These are phyloP conservation scores for Fusarium sp. DNA, from an alignment of 2,329 filamentous ascomycete species.

Conservation along the genomic window DNA sequence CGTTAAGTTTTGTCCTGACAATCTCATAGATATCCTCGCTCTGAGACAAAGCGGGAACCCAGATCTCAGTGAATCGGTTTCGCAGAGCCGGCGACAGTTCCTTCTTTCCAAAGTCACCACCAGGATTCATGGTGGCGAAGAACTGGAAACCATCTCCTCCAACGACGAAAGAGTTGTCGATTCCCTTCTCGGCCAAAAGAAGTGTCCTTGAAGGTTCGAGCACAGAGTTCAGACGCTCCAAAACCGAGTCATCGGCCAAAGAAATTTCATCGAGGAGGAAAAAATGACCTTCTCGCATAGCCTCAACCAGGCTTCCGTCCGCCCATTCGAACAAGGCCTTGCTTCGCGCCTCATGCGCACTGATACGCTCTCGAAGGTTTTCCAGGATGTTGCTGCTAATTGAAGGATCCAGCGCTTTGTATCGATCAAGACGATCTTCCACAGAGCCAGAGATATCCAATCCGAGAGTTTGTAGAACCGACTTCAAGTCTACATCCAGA, in stretches of 20 bases:
- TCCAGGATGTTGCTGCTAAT: constrained; percentile 60
- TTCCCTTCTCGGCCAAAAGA: constrained; percentile 92
- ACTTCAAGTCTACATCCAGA: constrained; percentile 70
- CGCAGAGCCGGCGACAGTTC: constrained; percentile 94
- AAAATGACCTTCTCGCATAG: constrained; percentile 89
- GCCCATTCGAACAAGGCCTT: constrained; percentile 96
- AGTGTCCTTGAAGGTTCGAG: constrained; percentile 89
- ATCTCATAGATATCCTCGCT: constrained; percentile 90
- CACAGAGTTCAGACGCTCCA: constrained; percentile 96
- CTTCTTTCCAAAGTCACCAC: constrained; percentile 97
- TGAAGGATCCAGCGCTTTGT: constrained; percentile 62
- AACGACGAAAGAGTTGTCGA: constrained; percentile 81
- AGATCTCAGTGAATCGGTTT: constrained; percentile 98
- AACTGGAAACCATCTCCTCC: constrained; percentile 89
- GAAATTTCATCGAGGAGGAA: constrained; percentile 99
- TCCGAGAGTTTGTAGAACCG: constrained; percentile 57
- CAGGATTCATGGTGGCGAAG: constrained; percentile 98
- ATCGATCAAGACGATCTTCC: constrained; percentile 68
- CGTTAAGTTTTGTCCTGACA: constrained; percentile 77
- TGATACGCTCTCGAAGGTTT: constrained; percentile 59
- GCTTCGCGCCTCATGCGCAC: constrained; percentile 67
- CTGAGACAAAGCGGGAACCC: constrained; percentile 90
- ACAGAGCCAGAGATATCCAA: constrained; percentile 55
- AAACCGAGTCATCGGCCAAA: constrained; percentile 94
- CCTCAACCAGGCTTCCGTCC: constrained; percentile 91